A percentile compares a stretch with the other conserved stretches of the same genome.
These are phyloP conservation scores for Incumbomyces delicatus DNA, from an alignment of 2,329 filamentous ascomycete species.

Conservation along the genomic window DNA sequence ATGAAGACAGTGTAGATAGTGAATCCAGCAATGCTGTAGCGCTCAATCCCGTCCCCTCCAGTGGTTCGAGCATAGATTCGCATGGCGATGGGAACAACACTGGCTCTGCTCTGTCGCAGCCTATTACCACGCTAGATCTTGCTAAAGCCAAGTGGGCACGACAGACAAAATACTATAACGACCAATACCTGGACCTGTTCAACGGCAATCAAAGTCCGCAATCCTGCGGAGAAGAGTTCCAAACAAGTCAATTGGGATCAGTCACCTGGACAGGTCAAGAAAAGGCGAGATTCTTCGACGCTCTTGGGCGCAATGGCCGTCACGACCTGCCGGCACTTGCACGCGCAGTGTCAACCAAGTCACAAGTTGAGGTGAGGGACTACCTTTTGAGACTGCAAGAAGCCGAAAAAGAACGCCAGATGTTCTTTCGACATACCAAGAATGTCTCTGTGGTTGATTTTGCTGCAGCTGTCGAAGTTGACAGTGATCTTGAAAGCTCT, in stretches of 20 bases:
- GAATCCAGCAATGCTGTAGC: too few species aligned
- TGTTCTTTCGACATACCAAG: constrained; percentile 26
- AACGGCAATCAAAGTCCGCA: constrained; percentile 46
- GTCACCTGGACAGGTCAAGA: constrained; percentile 62
- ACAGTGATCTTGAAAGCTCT: constrained; percentile 51
- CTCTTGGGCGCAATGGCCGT: constrained; percentile 54
- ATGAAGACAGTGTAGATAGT: too few species aligned
- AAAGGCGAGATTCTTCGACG: constrained; percentile 60
- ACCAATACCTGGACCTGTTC: constrained; percentile 41
- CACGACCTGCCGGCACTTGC: constrained; percentile 56
- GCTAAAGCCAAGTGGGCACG: constrained; percentile 15
- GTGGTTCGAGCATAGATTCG: too few species aligned
- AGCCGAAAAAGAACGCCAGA: constrained; percentile 34
- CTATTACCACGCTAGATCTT: neutral
- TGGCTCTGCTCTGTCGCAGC: too few species aligned
- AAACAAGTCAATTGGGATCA: constrained; percentile 54
- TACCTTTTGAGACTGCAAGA: constrained; percentile 57
- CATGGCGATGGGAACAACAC: too few species aligned
- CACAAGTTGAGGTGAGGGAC: constrained; percentile 60
- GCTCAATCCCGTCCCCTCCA: too few species aligned
- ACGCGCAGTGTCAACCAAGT: constrained; percentile 57
- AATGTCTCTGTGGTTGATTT: constrained; percentile 46
- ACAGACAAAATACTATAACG: constrained; percentile 31
- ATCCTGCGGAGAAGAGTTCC: constrained; percentile 21
- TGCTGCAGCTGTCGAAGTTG: constrained; percentile 64